A percentile compares a stretch with the other conserved stretches of the same genome.
phyloP scores from a whole-genome alignment of 768 basidiomycete species.

The Hirschioporus abietinus region DNA sequence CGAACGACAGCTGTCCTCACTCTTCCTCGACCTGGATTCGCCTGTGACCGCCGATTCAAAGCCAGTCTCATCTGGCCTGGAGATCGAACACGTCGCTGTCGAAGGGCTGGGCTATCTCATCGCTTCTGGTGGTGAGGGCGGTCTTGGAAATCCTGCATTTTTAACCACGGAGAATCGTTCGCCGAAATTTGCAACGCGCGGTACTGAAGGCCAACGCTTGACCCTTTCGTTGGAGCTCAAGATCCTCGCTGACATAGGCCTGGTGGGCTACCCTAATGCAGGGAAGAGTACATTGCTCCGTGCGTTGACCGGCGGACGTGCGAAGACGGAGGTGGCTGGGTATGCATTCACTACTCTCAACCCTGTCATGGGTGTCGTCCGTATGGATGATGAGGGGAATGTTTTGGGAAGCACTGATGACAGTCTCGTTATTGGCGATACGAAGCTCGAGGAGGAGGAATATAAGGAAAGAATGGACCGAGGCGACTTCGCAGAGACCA shows the following conservation, averaged over 20 bases:
- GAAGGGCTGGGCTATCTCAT: conserved; percentile 59
- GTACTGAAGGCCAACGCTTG: conserved; percentile 68
- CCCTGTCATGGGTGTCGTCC: conserved; percentile 87
- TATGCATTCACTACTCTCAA: conserved; percentile 97
- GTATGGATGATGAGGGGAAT: conserved; percentile 73
- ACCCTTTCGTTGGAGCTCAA: conserved; percentile 91
- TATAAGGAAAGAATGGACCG: conserved; percentile 40
- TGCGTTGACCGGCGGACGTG: conserved; percentile 81
- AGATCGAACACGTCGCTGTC: conserved; percentile 12
- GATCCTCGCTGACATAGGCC: conserved; percentile 87
- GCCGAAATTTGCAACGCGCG: conserved; percentile 83
- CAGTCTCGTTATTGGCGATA: conserved; percentile 60
- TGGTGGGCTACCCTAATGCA: conserved; percentile 95
- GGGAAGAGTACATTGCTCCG: conserved; percentile 90
- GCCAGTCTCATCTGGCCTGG: conserved; percentile 21
- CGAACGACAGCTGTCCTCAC: conserved; percentile 36
- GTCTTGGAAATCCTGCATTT: conserved; percentile 88
- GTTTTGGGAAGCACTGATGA: conserved; percentile 49
- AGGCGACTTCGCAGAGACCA: conserved; percentile 46
- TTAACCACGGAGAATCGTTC: conserved; percentile 60
- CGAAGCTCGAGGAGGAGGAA: conserved; percentile 45
- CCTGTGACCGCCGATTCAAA: conserved; percentile 34
- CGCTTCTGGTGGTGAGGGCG: conserved; percentile 73
- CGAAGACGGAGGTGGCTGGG: conserved; percentile 78
- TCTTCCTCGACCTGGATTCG: conserved; percentile 60